A percentile compares a stretch with the other conserved stretches of the same genome.
Conservation (phyloP, 2,329 filamentous ascomycete genomes). For the Beauveria pseudobassiana region DNA sequence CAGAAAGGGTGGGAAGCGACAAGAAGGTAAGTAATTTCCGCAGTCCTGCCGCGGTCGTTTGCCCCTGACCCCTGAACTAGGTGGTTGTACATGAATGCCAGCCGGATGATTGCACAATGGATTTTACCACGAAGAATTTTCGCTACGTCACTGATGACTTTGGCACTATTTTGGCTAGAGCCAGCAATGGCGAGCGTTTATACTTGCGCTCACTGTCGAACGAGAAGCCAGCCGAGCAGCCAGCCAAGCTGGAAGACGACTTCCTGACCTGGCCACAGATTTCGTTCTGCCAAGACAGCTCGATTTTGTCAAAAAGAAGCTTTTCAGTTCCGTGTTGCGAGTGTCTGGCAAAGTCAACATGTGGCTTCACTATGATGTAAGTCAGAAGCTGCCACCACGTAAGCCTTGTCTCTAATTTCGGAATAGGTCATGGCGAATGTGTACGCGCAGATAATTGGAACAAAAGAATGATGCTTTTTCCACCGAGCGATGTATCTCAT, state of each 20-base stretch:
- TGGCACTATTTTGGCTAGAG: constrained; percentile 55
- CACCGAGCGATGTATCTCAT: constrained; percentile 63
- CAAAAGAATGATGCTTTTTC: constrained; percentile 67
- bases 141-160: constrained; percentile 63
- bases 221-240: constrained; percentile 57
- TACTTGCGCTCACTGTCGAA: constrained; percentile 75
- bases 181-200: constrained; percentile 51
- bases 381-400: constrained; percentile 16
- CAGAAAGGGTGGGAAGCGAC: constrained; percentile 50
- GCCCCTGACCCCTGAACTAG: constrained; percentile 26
- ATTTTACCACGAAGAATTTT: constrained; percentile 80
- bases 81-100: constrained; percentile 67
- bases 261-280: constrained; percentile 61
- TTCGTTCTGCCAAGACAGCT: constrained; percentile 62
- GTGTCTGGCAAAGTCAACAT: constrained; percentile 75
- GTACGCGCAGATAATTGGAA: constrained; percentile 69
- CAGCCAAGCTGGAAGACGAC: constrained; percentile 63
- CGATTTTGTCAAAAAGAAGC: constrained; percentile 47
- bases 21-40: constrained; percentile 44
- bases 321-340: constrained; percentile 72
- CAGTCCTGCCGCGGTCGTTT: background rate
- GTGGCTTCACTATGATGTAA: constrained; percentile 84
- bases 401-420: constrained; percentile 8
- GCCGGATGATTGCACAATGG: constrained; percentile 52
- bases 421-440: constrained; percentile 75